These are phyloP conservation scores for Talaromyces sp. DNA, from an alignment of 2,329 filamentous ascomycete genomes.

Conservation along the genomic window DNA sequence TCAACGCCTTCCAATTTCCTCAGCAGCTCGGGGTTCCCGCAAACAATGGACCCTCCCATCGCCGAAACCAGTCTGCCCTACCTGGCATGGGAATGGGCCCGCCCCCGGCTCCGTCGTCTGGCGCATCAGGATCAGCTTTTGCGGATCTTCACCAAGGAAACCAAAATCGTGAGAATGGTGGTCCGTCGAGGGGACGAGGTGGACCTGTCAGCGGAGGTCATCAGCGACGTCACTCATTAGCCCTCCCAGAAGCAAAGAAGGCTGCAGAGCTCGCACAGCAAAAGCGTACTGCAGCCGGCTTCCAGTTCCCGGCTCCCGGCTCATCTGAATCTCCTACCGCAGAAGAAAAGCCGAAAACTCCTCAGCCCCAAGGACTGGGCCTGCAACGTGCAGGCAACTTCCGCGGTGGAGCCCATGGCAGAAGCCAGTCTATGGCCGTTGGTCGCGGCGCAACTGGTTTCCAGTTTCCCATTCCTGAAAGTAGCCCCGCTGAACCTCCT, in stretches of 20 bases:
- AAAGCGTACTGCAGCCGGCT: conserved; percentile 88
- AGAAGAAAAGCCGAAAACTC: conserved; percentile 41
- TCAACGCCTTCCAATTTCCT: conserved; percentile 83
- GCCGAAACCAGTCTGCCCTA: conserved; percentile 95
- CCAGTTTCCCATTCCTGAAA: conserved; percentile 58
- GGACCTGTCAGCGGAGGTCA: conserved; percentile 71
- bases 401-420: conserved; percentile 67
- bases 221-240: conserved; percentile 89
- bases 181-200: conserved; percentile 70
- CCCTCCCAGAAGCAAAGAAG: conserved; percentile 93
- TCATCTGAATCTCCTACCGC: conserved; percentile 43
- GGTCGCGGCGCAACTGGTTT: conserved; percentile 64
- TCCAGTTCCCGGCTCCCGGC: conserved; percentile 84
- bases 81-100: conserved; percentile 89
- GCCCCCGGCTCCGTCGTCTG: conserved; percentile 86
- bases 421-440: conserved; percentile 51
- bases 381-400: conserved; percentile 73
- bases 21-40: conserved; percentile 52
- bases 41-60: conserved; percentile 82
- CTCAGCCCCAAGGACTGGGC: conserved; percentile 55
- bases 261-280: conserved; percentile 95
- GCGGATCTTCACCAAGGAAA: conserved; percentile 65
- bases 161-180: conserved; percentile 69
- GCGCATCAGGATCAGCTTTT: conserved; percentile 66
- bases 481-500: conserved; percentile 64